A percentile compares a stretch with the other conserved stretches of the same genome.
phyloP scores from a whole-genome alignment of 495 filamentous ascomycete species.

The Penicillium steckii region DNA sequence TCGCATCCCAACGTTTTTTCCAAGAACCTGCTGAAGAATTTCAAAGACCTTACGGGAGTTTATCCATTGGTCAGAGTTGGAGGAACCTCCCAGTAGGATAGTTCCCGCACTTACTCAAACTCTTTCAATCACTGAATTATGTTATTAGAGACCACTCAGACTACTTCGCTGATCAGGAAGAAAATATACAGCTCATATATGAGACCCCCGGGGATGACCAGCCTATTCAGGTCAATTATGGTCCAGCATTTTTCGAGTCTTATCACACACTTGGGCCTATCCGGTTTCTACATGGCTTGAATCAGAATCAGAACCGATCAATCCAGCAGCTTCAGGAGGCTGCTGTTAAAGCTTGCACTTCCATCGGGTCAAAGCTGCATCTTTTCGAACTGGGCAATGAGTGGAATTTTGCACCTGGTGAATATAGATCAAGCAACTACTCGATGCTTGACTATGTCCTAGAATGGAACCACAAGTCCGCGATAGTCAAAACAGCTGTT shows the following conservation, averaged over 20 bases:
- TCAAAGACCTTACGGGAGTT: slow-evolving; percentile 13
- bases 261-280: slow-evolving; percentile 14
- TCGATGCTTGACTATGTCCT: slow-evolving; percentile 11
- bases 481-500: neutral
- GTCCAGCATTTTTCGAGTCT: slow-evolving; percentile 20
- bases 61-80: slow-evolving; percentile 20
- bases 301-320: slow-evolving; percentile 16
- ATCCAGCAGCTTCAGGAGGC: slow-evolving; percentile 4
- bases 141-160: slow-evolving; percentile 11
- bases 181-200: slow-evolving; percentile 10
- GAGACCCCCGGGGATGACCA: slow-evolving; percentile 15
- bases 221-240: slow-evolving; percentile 14
- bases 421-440: slow-evolving; percentile 13
- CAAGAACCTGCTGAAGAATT: slow-evolving; percentile 16
- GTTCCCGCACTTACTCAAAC: too few relatives aligned
- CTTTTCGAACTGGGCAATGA: slow-evolving; percentile 21
- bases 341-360: slow-evolving; percentile 7
- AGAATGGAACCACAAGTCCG: slow-evolving; percentile 19
- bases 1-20: slow-evolving; percentile 23
- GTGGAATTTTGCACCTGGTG: slow-evolving; percentile 5
- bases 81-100: slow-evolving; percentile 26
- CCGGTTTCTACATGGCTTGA: slow-evolving; percentile 17
- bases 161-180: slow-evolving; percentile 14
- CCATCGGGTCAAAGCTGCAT: slow-evolving; percentile 9
- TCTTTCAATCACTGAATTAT: neutral